Percentiles rank a stretch among this genome's conserved stretches.
Conservation (phyloP, 257 asterid species). For the Sherardia arvensis region DNA sequence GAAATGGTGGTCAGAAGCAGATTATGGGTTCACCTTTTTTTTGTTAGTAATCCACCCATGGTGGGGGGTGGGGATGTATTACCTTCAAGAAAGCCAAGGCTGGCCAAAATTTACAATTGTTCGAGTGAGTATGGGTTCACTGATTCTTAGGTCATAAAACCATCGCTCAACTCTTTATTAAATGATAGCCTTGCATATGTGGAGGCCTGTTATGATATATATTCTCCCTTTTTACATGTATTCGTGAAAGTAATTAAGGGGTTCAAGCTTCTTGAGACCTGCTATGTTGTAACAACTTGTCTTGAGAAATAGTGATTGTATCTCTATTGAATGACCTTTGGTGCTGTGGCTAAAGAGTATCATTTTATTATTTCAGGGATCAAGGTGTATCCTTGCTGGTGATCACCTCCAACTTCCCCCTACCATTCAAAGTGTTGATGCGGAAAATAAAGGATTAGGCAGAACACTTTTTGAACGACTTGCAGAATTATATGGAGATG, state of each 20-base stretch:
- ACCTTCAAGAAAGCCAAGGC: no score
- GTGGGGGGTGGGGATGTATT: no score
- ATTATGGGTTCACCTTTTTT: no score
- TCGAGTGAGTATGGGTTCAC: no score
- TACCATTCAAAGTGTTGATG: conserved; percentile 95
- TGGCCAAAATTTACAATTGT: no score
- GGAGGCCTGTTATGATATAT: neutral
- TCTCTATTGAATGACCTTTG: neutral
- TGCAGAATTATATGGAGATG: conserved; percentile 74
- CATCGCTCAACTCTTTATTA: neutral
- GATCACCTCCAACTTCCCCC: conserved; percentile 99
- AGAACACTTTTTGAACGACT: conserved; percentile 94
- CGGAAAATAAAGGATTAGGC: conserved; percentile 90
- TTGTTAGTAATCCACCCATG: no score
- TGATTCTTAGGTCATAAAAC: neutral
- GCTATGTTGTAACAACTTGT: neutral
- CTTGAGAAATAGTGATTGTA: neutral
- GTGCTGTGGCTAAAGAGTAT: conserved; percentile 10
- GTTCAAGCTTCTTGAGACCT: neutral
- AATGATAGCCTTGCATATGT: no score
- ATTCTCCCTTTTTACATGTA: neutral
- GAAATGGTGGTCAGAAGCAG: neutral
- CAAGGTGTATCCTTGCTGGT: conserved; percentile 87
- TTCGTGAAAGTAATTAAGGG: neutral
- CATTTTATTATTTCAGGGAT: conserved; percentile 41